phyloP scores from a whole-genome alignment of 2,329 filamentous ascomycete species.

The Zasmidium cellare region DNA sequence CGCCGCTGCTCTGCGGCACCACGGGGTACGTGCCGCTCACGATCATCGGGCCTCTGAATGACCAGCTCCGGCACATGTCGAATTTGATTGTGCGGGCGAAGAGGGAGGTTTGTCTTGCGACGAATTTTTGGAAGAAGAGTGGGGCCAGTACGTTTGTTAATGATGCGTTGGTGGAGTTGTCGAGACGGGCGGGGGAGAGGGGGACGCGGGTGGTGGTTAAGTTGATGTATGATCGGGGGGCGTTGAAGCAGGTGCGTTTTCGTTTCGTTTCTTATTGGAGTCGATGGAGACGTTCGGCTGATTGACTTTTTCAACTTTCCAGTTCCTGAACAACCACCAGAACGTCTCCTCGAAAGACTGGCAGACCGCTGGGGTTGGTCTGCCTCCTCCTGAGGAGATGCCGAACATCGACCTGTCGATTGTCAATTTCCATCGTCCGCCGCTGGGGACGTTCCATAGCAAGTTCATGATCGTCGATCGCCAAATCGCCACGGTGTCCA shows the following conservation, averaged over 20 bases:
- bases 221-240: constrained; percentile 73
- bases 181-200: constrained; percentile 60
- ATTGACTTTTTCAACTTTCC: constrained; percentile 1
- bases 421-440: constrained; percentile 68
- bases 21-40: constrained; percentile 67
- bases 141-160: constrained; percentile 67
- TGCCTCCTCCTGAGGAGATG: constrained; percentile 65
- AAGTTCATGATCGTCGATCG: constrained; percentile 79
- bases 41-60: constrained; percentile 67
- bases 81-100: constrained; percentile 74
- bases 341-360: constrained; percentile 60
- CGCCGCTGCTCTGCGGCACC: constrained; percentile 60
- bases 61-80: constrained; percentile 72
- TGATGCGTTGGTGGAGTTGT: constrained; percentile 68
- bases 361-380: constrained; percentile 52
- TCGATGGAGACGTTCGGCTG: constrained; percentile 1
- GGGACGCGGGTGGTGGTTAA: constrained; percentile 65
- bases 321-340: constrained; percentile 64
- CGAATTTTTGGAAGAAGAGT: constrained; percentile 74
- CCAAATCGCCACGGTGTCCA: constrained; percentile 68
- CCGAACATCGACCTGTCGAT: constrained; percentile 72
- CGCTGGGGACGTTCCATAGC: constrained; percentile 73
- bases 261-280: background rate
- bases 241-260: constrained; percentile 55
- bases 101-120: constrained; percentile 71